These are phyloP conservation scores for Phytopythium litorale DNA, from an alignment of 352 stramenopile species.

Conservation along the genomic window DNA sequence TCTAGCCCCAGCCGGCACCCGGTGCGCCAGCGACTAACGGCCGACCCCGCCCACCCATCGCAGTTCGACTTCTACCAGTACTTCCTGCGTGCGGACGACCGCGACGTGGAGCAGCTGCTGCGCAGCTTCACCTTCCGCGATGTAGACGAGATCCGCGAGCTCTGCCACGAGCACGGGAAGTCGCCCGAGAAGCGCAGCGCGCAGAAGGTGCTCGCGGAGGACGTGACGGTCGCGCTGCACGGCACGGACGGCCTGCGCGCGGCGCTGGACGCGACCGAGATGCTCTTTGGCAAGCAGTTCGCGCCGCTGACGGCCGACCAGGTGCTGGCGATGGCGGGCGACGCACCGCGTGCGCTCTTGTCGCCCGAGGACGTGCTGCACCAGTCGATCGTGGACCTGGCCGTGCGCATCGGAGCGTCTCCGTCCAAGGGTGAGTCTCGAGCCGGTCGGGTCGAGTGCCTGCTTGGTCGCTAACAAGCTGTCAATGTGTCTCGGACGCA, in stretches of 20 bases:
- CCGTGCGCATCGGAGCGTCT: constrained; percentile 80
- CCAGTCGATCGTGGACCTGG: constrained; percentile 89
- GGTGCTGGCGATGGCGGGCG: constrained; percentile 62
- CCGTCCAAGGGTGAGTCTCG: constrained; percentile 86
- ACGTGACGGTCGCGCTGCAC: constrained; percentile 93
- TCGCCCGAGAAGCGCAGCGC: constrained; percentile 76
- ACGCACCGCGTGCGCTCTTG: constrained; percentile 46
- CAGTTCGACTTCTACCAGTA: constrained; percentile 94
- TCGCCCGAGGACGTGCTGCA: constrained; percentile 54
- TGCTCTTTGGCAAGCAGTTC: constrained; percentile 66
- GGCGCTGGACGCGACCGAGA: constrained; percentile 53
- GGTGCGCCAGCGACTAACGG: constrained; percentile 8
- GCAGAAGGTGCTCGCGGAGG: constrained; percentile 65
- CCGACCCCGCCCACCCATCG: constrained; percentile 2
- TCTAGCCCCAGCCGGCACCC: constrained; percentile 29
- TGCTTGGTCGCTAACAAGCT: neutral
- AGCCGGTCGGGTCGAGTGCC: no score
- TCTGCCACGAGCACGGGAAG: constrained; percentile 76
- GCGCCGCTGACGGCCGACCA: constrained; percentile 58
- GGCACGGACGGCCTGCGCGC: constrained; percentile 75
- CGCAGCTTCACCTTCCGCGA: constrained; percentile 98
- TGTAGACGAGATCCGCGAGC: constrained; percentile 89
- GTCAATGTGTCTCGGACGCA: constrained; percentile 12
- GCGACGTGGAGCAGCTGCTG: constrained; percentile 94
- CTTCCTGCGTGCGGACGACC: constrained; percentile 86